These are phyloP conservation scores for Cadophora malorum DNA, from an alignment of 2,329 filamentous ascomycete genomes.

Conservation along the genomic window DNA sequence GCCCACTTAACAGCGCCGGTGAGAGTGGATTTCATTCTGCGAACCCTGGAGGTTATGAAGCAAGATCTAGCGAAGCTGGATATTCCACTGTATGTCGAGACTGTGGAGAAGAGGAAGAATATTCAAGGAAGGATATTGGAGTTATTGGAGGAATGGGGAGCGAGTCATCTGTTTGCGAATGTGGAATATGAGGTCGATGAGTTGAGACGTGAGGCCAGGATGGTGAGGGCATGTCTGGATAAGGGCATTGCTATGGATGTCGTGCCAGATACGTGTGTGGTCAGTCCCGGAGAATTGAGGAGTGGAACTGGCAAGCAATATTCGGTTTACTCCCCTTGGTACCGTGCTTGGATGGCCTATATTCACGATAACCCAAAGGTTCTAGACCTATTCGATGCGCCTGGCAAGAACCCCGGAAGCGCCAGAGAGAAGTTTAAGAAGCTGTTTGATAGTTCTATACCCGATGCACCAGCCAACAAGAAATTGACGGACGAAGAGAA, in stretches of 20 bases:
- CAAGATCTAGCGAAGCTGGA: slow-evolving; percentile 71
- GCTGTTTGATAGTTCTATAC: slow-evolving; percentile 67
- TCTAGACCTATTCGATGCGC: slow-evolving; percentile 65
- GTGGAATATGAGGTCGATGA: slow-evolving; percentile 94
- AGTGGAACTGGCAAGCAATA: slow-evolving; percentile 79
- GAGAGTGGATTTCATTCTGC: slow-evolving; percentile 81
- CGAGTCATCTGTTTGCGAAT: slow-evolving; percentile 79
- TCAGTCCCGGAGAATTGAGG: slow-evolving; percentile 72
- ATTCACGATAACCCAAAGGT: slow-evolving; percentile 73
- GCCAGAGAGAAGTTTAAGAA: slow-evolving; percentile 53
- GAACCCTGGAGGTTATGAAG: slow-evolving; percentile 70
- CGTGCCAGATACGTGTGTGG: slow-evolving; percentile 82
- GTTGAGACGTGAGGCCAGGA: slow-evolving; percentile 73
- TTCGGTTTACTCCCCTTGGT: slow-evolving; percentile 86
- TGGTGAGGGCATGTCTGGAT: slow-evolving; percentile 66
- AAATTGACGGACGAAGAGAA: slow-evolving; percentile 63
- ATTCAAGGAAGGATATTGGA: slow-evolving; percentile 68
- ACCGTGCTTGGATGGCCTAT: slow-evolving; percentile 74
- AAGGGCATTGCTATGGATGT: slow-evolving; percentile 73
- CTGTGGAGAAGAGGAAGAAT: slow-evolving; percentile 67
- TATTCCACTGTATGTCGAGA: slow-evolving; percentile 81
- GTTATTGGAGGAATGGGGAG: slow-evolving; percentile 74
- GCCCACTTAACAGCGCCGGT: slow-evolving; percentile 78
- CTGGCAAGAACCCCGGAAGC: slow-evolving; percentile 58
- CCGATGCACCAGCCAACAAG: slow-evolving; percentile 68